phyloP scores from a whole-genome alignment of 352 stramenopile species.

The Globisporangium iwayamae region DNA sequence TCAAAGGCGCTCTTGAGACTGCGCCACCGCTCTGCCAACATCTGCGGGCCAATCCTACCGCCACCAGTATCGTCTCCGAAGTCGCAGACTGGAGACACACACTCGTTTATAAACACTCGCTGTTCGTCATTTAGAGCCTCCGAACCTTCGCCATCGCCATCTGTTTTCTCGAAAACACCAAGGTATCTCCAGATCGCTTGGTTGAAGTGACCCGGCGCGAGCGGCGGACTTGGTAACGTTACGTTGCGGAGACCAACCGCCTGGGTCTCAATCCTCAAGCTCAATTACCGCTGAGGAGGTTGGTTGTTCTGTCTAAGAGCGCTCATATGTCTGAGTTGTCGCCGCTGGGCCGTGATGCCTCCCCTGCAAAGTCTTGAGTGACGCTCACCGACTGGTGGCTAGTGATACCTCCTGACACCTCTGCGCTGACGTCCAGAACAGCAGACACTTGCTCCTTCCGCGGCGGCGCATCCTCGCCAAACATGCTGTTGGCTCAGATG shows the following conservation, averaged over 20 bases:
- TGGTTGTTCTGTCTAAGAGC: not conserved
- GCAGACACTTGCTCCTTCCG: not conserved
- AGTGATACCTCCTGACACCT: not conserved
- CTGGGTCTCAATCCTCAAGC: not conserved
- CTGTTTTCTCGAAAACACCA: not conserved
- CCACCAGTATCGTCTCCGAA: not conserved
- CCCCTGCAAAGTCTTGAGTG: not conserved
- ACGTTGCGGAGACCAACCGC: not conserved
- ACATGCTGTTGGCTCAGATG: slow-evolving; percentile 27
- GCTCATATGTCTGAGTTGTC: not conserved
- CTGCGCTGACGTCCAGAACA: not conserved
- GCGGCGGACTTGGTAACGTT: not conserved
- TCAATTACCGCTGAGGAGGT: too few relatives aligned
- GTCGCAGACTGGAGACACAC: slow-evolving; percentile 9
- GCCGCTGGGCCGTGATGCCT: too few relatives aligned
- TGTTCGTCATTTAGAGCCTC: slow-evolving; percentile 1
- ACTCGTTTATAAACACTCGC: not conserved
- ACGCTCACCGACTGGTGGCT: not conserved
- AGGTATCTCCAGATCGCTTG: slow-evolving; percentile 5
- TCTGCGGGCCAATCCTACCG: not conserved
- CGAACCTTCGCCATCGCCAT: not conserved
- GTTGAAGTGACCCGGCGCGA: not conserved
- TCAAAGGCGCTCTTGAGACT: slow-evolving; percentile 15
- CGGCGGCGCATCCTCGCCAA: slow-evolving; percentile 10
- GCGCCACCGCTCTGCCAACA: slow-evolving; percentile 12